Evolutionary conservation across 805 yeast genomes (phyloP), one percentile per base, ranked within the genome.

Genomic region (Babjeviella inositovora): DNA sequence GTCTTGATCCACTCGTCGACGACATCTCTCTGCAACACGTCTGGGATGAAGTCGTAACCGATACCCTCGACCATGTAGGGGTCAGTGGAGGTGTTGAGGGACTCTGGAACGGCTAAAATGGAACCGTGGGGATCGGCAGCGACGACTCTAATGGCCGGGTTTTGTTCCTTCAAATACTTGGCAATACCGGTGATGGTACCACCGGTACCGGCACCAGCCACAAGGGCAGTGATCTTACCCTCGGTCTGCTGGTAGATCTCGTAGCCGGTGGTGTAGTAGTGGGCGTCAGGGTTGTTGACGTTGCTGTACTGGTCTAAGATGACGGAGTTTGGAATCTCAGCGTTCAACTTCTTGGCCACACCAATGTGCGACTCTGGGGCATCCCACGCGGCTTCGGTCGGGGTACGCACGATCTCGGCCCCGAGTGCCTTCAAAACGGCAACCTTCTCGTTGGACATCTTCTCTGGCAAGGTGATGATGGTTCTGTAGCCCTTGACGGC

Each of bases 191-290:
- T 56, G 42, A 80, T 73, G 25, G 93, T 80, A 52, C 93, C 93
- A 50, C 93, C 93, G 28, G 93, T 80, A 52, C 93, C 93, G 6
- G 93, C 93, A 46, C 93, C 93, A 18, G 93, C 93, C 25, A 81
- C 76, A 21, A 81, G 57, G 30, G 73, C 81, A 25, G 68, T 69
- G 25, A 81, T 57, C 29, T 70, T 63, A 17, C 85, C 80, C 13
- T 60, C 49, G 9, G 87, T 65, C 50, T 80, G 93, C 30, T 70
- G 69, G 71, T 84, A 77, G 38, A 80, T 80, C 51, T 80, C 93
- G 32, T 53, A 69, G 26, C 93, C 93, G 12, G 93, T 80, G 25
- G 85, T 84, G 39, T 58, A 63, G 47, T 75, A 79, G 49, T 80
- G 93, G 19, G 93, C 93, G 18, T 63, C 56, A 22, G 93, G 93